These are phyloP conservation scores for Mycena metata DNA, from an alignment of 768 basidiomycete genomes.

Conservation along the genomic window DNA sequence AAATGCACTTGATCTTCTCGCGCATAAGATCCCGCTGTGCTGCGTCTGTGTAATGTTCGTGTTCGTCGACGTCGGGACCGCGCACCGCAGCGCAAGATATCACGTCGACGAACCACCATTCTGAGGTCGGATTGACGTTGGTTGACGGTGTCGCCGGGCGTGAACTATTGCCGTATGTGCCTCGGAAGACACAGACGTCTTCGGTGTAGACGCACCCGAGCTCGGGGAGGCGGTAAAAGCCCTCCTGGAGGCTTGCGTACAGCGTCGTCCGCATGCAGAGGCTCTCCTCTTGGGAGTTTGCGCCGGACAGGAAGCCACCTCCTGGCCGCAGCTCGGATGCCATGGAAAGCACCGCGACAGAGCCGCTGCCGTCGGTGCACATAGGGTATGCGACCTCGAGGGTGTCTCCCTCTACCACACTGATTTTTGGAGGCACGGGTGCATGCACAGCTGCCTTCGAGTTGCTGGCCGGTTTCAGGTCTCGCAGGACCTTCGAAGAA, in stretches of 20 bases:
- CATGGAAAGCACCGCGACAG: slow-evolving; percentile 39
- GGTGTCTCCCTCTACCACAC: slow-evolving; percentile 37
- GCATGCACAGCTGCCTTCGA: not conserved
- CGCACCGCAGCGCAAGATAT: slow-evolving; percentile 41
- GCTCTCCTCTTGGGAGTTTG: slow-evolving; percentile 39
- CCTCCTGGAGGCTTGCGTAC: slow-evolving; percentile 35
- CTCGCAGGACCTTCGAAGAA: slow-evolving; percentile 32
- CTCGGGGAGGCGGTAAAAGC: slow-evolving; percentile 41
- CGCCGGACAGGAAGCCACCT: slow-evolving; percentile 40
- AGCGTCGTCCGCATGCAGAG: slow-evolving; percentile 41
- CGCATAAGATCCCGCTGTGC: slow-evolving; percentile 39
- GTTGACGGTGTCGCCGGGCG: not conserved
- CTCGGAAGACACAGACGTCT: slow-evolving; percentile 42
- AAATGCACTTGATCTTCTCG: slow-evolving; percentile 39
- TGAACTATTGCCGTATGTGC: slow-evolving; percentile 22
- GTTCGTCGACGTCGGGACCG: slow-evolving; percentile 34
- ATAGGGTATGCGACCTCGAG: slow-evolving; percentile 35
- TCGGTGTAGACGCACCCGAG: slow-evolving; percentile 38
- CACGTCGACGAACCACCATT: slow-evolving; percentile 42
- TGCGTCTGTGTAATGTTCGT: slow-evolving; percentile 31
- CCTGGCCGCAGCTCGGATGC: slow-evolving; percentile 40
- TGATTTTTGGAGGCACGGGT: slow-evolving; percentile 24
- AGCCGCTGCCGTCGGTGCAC: slow-evolving; percentile 21
- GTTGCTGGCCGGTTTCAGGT: slow-evolving; percentile 9
- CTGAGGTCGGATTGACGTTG: slow-evolving; percentile 29